Conservation (phyloP, 805 yeast genomes). For the Saccharomycopsis fermentans region DNA sequence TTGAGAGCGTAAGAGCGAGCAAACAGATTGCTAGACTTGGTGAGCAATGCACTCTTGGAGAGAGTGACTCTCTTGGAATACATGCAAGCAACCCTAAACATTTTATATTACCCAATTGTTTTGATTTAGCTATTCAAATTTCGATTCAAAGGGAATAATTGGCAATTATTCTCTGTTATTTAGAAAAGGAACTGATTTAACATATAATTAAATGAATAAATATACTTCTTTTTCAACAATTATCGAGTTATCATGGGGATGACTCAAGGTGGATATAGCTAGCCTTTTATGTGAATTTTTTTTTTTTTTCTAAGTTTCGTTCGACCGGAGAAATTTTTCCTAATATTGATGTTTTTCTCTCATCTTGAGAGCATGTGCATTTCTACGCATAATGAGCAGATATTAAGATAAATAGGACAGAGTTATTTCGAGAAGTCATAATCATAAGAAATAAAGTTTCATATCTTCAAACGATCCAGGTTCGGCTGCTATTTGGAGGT, state of each 20-base stretch:
- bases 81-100: not conserved
- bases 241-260: not conserved
- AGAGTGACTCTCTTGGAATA: not conserved
- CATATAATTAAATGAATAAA: too few species aligned
- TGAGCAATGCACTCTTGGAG: not conserved
- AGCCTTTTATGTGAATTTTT: not conserved
- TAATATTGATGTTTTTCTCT: not conserved
- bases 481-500: too few species aligned
- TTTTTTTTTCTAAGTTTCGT: not conserved
- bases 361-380: not conserved
- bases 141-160: too few species aligned
- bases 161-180: too few species aligned
- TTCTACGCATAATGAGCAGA: not conserved
- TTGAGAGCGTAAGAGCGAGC: constrained; percentile 18
- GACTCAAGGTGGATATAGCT: not conserved
- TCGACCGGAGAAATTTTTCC: not conserved
- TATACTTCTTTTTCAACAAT: too few species aligned
- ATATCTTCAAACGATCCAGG: too few species aligned
- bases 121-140: not conserved
- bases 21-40: constrained; percentile 17
- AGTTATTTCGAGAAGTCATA: constrained; percentile 1
- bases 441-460: not conserved
- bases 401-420: not conserved
- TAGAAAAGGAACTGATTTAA: too few species aligned
- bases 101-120: not conserved